Evolutionary conservation across 306 rosid genomes (phyloP).

Genomic region (Casuarina glauca): DNA sequence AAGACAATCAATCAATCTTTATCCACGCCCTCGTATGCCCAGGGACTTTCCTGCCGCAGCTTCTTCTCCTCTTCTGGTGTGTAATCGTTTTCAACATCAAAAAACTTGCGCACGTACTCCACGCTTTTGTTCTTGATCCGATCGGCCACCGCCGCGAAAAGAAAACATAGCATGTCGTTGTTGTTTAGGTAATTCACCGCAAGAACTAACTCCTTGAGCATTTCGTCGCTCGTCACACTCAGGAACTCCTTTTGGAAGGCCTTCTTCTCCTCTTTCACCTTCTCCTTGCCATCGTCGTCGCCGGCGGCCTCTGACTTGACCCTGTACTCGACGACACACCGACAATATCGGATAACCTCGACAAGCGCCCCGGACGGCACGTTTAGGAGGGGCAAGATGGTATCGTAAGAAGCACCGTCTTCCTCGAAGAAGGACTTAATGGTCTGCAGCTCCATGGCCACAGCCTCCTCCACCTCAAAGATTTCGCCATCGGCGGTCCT

Average conservation of each 20-base stretch:
- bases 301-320: neutral
- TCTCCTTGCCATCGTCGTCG: neutral
- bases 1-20: constrained; percentile 23
- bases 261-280: neutral
- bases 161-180: constrained; percentile 8
- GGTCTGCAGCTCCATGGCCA: constrained; percentile 29
- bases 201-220: constrained; percentile 23
- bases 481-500: constrained; percentile 13
- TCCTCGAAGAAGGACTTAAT: constrained; percentile 34
- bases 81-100: constrained; percentile 34
- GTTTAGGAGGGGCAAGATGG: constrained; percentile 28
- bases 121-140: constrained; percentile 35
- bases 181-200: constrained; percentile 34
- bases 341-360: constrained; percentile 20
- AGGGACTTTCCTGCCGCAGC: constrained; percentile 16
- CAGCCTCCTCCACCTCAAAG: constrained; percentile 11
- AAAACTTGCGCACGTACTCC: constrained; percentile 25
- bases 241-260: constrained; percentile 1
- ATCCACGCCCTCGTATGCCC: constrained; percentile 41
- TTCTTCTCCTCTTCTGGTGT: constrained; percentile 37
- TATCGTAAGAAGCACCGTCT: neutral
- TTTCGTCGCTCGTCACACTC: neutral
- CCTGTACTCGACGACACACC: neutral
- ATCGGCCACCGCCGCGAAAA: constrained; percentile 16
- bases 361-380: constrained; percentile 17